Evolutionary conservation across 768 basidiomycete genomes (phyloP).

Genomic region (Tylopilus sp.): DNA sequence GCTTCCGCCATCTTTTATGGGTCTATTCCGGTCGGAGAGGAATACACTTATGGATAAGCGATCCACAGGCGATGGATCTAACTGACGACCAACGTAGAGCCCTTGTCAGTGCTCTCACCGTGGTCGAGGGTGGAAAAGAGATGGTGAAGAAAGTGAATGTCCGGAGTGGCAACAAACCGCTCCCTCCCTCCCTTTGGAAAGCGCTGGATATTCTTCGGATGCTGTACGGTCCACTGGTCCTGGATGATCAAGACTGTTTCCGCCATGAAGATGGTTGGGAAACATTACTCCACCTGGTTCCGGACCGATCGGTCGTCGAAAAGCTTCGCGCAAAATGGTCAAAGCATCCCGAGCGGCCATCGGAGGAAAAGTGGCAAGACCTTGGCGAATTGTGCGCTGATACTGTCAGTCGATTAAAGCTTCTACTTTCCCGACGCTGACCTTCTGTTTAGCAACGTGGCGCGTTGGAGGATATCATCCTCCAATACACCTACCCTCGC

Average conservation of each 20-base stretch:
- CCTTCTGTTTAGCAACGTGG: constrained; percentile 20
- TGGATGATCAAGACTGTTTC: constrained; percentile 87
- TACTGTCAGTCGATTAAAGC: constrained; percentile 28
- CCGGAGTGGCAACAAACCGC: constrained; percentile 37
- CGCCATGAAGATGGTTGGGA: constrained; percentile 65
- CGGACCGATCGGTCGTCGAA: constrained; percentile 51
- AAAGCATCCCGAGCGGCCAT: constrained; percentile 46
- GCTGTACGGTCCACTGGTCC: constrained; percentile 63
- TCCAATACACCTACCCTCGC: constrained; percentile 94
- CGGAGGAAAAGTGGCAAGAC: constrained; percentile 73
- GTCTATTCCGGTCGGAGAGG: constrained; percentile 98
- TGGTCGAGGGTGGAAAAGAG: constrained; percentile 79
- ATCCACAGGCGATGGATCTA: constrained; percentile 80
- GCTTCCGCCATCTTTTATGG: constrained; percentile 89
- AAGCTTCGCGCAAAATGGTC: constrained; percentile 60
- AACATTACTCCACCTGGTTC: constrained; percentile 68
- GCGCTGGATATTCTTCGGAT: constrained; percentile 48
- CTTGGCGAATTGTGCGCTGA: constrained; percentile 36
- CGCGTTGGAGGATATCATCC: constrained; percentile 81
- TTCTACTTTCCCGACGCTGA: background rate
- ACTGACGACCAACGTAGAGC: constrained; percentile 90
- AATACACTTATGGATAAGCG: constrained; percentile 97
- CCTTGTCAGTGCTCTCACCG: constrained; percentile 82
- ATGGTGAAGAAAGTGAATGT: constrained; percentile 82
- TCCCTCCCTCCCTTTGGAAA: constrained; percentile 73